Conservation (phyloP, 2,329 filamentous ascomycete genomes). For the Sarocladium kiliense region DNA sequence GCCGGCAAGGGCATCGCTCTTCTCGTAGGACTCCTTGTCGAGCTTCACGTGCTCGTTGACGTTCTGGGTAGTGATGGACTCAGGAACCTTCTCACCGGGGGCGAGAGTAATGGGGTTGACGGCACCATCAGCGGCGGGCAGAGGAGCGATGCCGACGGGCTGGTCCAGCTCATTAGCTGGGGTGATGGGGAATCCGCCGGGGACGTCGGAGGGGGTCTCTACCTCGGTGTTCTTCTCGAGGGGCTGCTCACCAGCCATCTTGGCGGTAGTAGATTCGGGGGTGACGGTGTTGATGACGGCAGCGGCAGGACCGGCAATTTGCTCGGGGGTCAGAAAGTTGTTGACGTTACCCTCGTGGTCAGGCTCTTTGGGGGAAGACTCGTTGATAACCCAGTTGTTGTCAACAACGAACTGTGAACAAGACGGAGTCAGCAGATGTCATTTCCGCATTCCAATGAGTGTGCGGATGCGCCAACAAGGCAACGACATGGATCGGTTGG, state of each 20-base stretch:
- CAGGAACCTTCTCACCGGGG: slow-evolving; percentile 77
- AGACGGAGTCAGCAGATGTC: background rate
- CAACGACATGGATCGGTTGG: slow-evolving; percentile 1
- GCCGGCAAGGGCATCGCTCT: slow-evolving; percentile 60
- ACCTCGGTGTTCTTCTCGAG: slow-evolving; percentile 36
- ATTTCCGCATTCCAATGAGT: slow-evolving; percentile 10
- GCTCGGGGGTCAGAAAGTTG: slow-evolving; percentile 78
- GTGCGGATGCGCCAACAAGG: slow-evolving; percentile 2
- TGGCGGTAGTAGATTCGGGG: slow-evolving; percentile 66
- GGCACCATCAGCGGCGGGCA: slow-evolving; percentile 56
- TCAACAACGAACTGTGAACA: slow-evolving; percentile 82
- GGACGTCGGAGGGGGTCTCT: slow-evolving; percentile 31
- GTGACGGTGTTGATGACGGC: slow-evolving; percentile 61
- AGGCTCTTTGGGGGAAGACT: slow-evolving; percentile 72
- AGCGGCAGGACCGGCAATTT: slow-evolving; percentile 52
- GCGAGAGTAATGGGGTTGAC: slow-evolving; percentile 77
- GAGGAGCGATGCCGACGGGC: slow-evolving; percentile 53
- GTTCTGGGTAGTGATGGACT: slow-evolving; percentile 62
- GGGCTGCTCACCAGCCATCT: slow-evolving; percentile 55
- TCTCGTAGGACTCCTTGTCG: slow-evolving; percentile 83
- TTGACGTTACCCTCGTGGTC: slow-evolving; percentile 84
- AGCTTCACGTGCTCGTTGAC: slow-evolving; percentile 67
- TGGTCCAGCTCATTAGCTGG: slow-evolving; percentile 50
- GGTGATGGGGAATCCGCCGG: slow-evolving; percentile 58
- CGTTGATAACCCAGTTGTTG: slow-evolving; percentile 82